phyloP scores from a whole-genome alignment of 1,139 yeast genomes.

The Candida sojae region DNA sequence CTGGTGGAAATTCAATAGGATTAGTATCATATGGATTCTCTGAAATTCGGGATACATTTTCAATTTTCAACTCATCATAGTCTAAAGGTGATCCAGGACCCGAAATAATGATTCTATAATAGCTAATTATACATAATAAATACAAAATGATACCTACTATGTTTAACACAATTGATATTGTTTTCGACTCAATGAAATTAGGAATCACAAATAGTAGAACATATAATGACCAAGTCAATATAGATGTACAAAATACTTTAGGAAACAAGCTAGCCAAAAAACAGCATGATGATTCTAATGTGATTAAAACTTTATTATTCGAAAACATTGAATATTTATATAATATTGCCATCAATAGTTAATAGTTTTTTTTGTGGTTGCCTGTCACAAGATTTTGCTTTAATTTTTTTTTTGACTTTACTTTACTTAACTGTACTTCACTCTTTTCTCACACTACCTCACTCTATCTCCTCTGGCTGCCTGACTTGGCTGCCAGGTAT shows the following conservation, averaged over 20 bases:
- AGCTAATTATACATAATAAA: constrained; percentile 37
- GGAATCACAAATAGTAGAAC: constrained; percentile 29
- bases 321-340: constrained; percentile 3
- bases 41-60: not conserved
- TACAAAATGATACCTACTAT: constrained; percentile 22
- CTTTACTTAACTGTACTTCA: not conserved
- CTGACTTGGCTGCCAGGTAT: too few relatives aligned
- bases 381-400: too few relatives aligned
- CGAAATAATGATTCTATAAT: constrained; percentile 50
- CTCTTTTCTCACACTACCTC: not conserved
- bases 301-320: constrained; percentile 3
- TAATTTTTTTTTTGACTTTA: not conserved
- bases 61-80: constrained; percentile 16
- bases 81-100: constrained; percentile 72
- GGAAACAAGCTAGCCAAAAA: constrained; percentile 58
- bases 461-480: too few relatives aligned
- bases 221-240: constrained; percentile 62
- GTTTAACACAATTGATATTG: constrained; percentile 14
- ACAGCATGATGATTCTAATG: constrained; percentile 40
- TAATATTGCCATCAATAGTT: constrained; percentile 1
- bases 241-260: constrained; percentile 50
- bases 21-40: constrained; percentile 11
- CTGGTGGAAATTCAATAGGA: constrained; percentile 15
- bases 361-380: not conserved
- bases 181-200: constrained; percentile 17